Conservation (phyloP, 1,139 yeast species). For the Yamadazyma diospyri region DNA sequence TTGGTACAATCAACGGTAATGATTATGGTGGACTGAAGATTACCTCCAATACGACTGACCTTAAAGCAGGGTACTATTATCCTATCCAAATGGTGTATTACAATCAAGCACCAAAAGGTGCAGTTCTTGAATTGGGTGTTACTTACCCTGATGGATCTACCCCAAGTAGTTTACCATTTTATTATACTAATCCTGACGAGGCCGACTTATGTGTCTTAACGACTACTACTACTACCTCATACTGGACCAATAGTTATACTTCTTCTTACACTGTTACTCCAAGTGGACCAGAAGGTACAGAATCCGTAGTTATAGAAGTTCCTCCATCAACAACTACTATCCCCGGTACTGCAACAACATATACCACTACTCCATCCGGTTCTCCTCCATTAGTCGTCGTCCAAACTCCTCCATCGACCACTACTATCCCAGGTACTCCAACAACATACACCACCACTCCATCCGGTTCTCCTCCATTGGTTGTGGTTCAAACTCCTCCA, state of each 20-base stretch:
- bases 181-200: not conserved
- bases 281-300: conserved; percentile 1
- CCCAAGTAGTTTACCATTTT: not conserved
- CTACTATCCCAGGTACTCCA: not conserved
- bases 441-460: conserved; percentile 1
- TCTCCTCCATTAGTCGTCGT: not conserved
- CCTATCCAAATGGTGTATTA: conserved; percentile 1
- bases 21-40: not conserved
- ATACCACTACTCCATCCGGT: not conserved
- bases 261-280: conserved; percentile 1
- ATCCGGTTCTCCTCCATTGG: not conserved
- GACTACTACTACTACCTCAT: conserved; percentile 1
- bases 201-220: not conserved
- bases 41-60: not conserved
- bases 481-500: conserved; percentile 1
- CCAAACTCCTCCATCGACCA: not conserved
- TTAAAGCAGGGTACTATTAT: conserved; percentile 3
- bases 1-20: not conserved
- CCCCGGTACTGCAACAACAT: not conserved
- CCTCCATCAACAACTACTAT: not conserved
- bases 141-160: conserved; percentile 1
- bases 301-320: not conserved
- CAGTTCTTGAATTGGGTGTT: not conserved
- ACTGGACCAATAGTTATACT: not conserved
- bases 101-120: conserved; percentile 2